Base-by-base conservation (phyloP, 306 rosid genomes). In the Corylus americana region DNA sequence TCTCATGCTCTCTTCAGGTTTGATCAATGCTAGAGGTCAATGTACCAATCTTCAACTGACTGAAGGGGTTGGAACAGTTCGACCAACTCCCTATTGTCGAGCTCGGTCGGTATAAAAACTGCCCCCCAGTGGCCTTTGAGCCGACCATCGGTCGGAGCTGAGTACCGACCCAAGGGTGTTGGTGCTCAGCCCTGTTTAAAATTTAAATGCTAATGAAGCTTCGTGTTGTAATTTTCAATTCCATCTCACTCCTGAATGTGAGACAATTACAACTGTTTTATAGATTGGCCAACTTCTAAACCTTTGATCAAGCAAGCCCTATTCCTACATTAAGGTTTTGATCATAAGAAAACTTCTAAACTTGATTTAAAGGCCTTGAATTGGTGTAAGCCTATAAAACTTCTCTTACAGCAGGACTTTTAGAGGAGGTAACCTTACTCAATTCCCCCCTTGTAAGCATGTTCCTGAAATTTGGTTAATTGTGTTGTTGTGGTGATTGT, bases 381-480 rank as follows among this genome's bases (percentile, higher is more conserved):
- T 18, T 55, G 8, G 61, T 58, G 29, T 58, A 22, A 58, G 31
- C 64, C 64, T 25, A 25, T 22, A 0, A 20, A 58, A 22, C 35
- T 10, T 12, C 53, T 49, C 16, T 25, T 20, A 58, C 64, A 20
- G 35, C 9, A 8, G 35, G 31, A 13, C 16, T 58, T 22, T 58
- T 22, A 58, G 35, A 10, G 64, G 13, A 22, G 64, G 31, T 22
- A 58, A 10, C 11, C 64, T 1, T 58, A 3, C 57, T 39, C 47
- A 61, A 44, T 42, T 59, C 49, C 53, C 61, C 27, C 53, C 74
- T 70, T 61, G 17, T 39, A 47, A 71, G 29, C 64, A 75, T 20
- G 77, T 14, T 42, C 44, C 35, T 45, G 67, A 55, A 64, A 61
- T 73, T 77, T 70, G 29, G 55, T 53, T 44, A 39, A 61, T 63